phyloP scores from a whole-genome alignment of 2,329 filamentous ascomycete species.

The Endothia cerciana region DNA sequence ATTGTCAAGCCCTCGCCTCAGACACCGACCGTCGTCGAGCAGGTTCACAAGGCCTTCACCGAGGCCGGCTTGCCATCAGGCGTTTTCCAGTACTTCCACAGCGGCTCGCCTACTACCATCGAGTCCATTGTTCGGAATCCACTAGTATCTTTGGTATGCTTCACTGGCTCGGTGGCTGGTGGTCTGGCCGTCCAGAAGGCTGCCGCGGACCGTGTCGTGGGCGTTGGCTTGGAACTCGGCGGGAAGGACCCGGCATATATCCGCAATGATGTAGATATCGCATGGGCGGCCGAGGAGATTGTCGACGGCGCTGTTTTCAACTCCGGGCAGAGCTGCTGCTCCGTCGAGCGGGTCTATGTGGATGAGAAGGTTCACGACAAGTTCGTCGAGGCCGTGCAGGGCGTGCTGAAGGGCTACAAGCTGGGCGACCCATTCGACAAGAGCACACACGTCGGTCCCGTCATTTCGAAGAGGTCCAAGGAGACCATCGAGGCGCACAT shows the following conservation, averaged over 20 bases:
- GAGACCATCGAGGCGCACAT: constrained; percentile 79
- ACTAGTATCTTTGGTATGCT: constrained; percentile 80
- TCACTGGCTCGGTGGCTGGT: constrained; percentile 89
- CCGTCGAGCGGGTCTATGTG: constrained; percentile 89
- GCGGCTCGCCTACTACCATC: constrained; percentile 75
- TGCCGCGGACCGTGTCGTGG: constrained; percentile 80
- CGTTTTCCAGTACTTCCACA: constrained; percentile 92
- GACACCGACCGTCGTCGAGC: constrained; percentile 89
- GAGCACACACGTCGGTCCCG: constrained; percentile 82
- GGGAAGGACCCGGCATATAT: constrained; percentile 96
- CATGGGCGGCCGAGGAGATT: constrained; percentile 92
- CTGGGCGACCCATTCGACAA: constrained; percentile 86
- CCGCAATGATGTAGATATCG: constrained; percentile 80
- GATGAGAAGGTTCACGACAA: constrained; percentile 81
- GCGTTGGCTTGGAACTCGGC: constrained; percentile 87
- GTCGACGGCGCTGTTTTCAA: constrained; percentile 97
- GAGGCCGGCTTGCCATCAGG: constrained; percentile 81
- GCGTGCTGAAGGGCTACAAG: constrained; percentile 79
- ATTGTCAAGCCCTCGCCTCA: constrained; percentile 95
- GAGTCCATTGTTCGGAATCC: constrained; percentile 79
- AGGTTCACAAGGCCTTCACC: constrained; percentile 74
- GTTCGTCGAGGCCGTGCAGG: constrained; percentile 79
- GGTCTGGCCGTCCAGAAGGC: constrained; percentile 85
- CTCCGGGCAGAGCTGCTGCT: constrained; percentile 97
- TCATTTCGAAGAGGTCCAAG: constrained; percentile 80